phyloP scores from a whole-genome alignment of 768 basidiomycete species.

The Dioszegia aurantiaca region DNA sequence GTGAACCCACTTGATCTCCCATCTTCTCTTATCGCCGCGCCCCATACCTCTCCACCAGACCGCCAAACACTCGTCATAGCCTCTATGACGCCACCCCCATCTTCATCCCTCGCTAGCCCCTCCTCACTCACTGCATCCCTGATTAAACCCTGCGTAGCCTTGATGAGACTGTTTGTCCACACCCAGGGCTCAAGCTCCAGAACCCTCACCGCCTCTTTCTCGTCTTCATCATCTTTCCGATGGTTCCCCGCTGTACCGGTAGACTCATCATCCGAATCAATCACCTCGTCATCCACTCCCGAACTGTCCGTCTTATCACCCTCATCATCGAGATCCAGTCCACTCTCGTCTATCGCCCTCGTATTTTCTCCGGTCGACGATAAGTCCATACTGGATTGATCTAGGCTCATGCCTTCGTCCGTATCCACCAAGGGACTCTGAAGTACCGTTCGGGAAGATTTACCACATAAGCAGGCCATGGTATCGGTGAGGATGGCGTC shows the following conservation, averaged over 20 bases:
- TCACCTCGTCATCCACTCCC: slow-evolving; percentile 8
- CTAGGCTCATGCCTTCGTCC: not conserved
- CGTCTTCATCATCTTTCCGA: slow-evolving; percentile 4
- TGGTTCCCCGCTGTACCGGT: slow-evolving; percentile 14
- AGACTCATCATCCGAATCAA: slow-evolving; percentile 16
- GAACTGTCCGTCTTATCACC: not conserved
- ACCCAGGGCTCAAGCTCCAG: slow-evolving; percentile 31
- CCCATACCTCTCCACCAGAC: not conserved
- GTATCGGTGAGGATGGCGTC: not conserved
- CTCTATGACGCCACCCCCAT: not conserved
- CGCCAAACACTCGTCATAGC: not conserved
- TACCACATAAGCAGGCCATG: not conserved
- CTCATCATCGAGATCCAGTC: slow-evolving; percentile 1
- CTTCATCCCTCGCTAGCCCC: not conserved
- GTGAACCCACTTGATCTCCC: not conserved
- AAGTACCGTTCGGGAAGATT: not conserved
- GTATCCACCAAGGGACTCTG: not conserved
- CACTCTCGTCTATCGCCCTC: not conserved
- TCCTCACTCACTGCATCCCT: not conserved
- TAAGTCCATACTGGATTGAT: slow-evolving; percentile 6
- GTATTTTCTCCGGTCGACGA: not conserved
- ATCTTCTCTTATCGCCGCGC: not conserved
- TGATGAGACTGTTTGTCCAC: slow-evolving; percentile 27
- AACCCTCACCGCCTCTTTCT: slow-evolving; percentile 12
- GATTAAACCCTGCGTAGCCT: not conserved